phyloP scores from a whole-genome alignment of 768 basidiomycete species.

The Amanita thiersii region DNA sequence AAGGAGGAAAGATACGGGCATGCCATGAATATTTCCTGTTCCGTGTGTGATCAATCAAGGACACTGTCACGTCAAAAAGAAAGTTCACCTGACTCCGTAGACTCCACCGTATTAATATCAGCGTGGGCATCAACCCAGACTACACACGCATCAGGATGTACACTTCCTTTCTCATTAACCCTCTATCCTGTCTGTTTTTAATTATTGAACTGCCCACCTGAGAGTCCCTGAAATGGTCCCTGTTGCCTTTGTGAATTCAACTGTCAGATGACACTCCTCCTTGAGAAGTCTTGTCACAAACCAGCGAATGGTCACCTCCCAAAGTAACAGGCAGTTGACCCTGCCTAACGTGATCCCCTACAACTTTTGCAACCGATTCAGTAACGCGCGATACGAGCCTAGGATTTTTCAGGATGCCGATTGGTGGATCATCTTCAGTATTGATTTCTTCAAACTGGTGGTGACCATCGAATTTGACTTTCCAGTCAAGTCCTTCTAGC shows the following conservation, averaged over 20 bases:
- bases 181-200: neutral
- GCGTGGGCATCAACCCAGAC: slow-evolving; percentile 98
- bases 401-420: slow-evolving; percentile 88
- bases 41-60: slow-evolving; percentile 1
- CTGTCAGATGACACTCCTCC: slow-evolving; percentile 4
- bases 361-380: slow-evolving; percentile 66
- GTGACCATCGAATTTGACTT: slow-evolving; percentile 84
- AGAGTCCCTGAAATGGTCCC: slow-evolving; percentile 91
- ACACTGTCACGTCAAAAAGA: slow-evolving; percentile 8
- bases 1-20: slow-evolving; percentile 92
- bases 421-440: slow-evolving; percentile 61
- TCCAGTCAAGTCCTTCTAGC: slow-evolving; percentile 76
- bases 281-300: slow-evolving; percentile 24
- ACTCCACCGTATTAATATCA: slow-evolving; percentile 87
- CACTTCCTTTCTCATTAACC: slow-evolving; percentile 27
- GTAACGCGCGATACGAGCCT: slow-evolving; percentile 78
- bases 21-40: slow-evolving; percentile 92
- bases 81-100: slow-evolving; percentile 62
- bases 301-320: slow-evolving; percentile 94
- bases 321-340: slow-evolving; percentile 85
- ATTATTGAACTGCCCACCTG: slow-evolving; percentile 33
- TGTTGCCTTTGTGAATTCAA: slow-evolving; percentile 57
- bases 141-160: slow-evolving; percentile 75
- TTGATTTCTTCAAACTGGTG: slow-evolving; percentile 79
- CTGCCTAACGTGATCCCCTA: slow-evolving; percentile 67